Evolutionary conservation across 805 yeast genomes (phyloP).

Genomic region (Starmerella bombi): DNA sequence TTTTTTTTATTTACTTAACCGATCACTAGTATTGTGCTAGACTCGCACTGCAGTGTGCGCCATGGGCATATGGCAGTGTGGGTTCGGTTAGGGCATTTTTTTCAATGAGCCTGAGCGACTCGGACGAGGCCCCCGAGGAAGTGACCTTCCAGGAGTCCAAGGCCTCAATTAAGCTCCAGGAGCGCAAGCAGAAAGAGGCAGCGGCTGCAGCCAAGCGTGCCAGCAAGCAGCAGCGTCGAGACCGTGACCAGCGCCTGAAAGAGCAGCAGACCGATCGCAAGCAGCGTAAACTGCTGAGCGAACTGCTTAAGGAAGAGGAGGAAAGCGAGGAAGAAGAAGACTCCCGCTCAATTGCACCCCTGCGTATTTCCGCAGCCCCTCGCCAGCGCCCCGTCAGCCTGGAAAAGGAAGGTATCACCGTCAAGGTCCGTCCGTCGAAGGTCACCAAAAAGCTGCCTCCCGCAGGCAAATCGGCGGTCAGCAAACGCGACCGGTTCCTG

Average conservation of each 20-base stretch:
- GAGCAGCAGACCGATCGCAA: slow-evolving; percentile 10
- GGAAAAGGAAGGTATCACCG: slow-evolving; percentile 21
- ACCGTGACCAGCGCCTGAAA: slow-evolving; percentile 21
- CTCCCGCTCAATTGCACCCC: slow-evolving; percentile 2
- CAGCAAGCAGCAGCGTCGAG: slow-evolving; percentile 23
- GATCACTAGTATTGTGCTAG: too few species aligned
- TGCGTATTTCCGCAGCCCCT: background rate
- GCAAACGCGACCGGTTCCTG: slow-evolving; percentile 22
- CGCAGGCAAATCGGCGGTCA: slow-evolving; percentile 11
- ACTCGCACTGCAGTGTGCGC: too few species aligned
- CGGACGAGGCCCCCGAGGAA: slow-evolving; percentile 30
- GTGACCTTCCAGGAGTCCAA: slow-evolving; percentile 21
- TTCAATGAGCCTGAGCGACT: slow-evolving; percentile 1
- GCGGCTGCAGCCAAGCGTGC: slow-evolving; percentile 6
- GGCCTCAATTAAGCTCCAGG: slow-evolving; percentile 4
- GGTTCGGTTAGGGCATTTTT: too few species aligned
- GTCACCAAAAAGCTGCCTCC: slow-evolving; percentile 23
- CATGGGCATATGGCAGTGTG: too few species aligned
- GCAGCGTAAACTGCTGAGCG: slow-evolving; percentile 22
- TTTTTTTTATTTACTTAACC: too few species aligned
- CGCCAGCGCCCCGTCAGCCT: slow-evolving; percentile 8
- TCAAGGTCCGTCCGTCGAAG: slow-evolving; percentile 18
- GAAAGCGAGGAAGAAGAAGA: slow-evolving; percentile 7
- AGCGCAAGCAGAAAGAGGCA: slow-evolving; percentile 10
- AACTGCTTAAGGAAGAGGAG: slow-evolving; percentile 18